Percentiles rank a stretch among this genome's conserved stretches.
Evolutionary conservation across 345 rosid genomes (phyloP).

Genomic region (Geranium rotundifolium): DNA sequence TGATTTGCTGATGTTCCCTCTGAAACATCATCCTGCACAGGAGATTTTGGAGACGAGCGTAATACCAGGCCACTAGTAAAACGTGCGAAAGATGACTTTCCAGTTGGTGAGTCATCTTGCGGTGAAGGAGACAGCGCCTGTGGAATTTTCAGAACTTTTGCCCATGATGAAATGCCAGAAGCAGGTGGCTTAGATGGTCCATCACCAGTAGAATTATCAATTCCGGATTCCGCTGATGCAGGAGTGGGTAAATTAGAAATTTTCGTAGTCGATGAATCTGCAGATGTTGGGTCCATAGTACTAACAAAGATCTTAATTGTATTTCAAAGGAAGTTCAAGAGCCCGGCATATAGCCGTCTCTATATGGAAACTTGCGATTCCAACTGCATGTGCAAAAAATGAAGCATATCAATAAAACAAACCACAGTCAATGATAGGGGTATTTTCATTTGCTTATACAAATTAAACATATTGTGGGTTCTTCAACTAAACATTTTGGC

Average conservation of each 20-base stretch:
- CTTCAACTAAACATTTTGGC: not conserved
- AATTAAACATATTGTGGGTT: not conserved
- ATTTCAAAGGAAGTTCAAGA: not conserved
- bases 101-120: conserved; percentile 31
- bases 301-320: not conserved
- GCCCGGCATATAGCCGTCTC: not conserved
- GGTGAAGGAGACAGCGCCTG: conserved; percentile 24
- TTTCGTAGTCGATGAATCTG: not conserved
- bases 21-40: conserved; percentile 21
- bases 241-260: not conserved
- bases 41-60: conserved; percentile 35
- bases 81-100: conserved; percentile 50
- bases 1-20: conserved; percentile 24
- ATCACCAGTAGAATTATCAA: conserved; percentile 16
- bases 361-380: not conserved
- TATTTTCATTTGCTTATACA: not conserved
- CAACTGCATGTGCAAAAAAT: too few species aligned
- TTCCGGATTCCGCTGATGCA: not conserved
- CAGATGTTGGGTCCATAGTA: not conserved
- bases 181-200: conserved; percentile 41
- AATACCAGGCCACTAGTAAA: conserved; percentile 68
- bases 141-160: conserved; percentile 53
- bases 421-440: not conserved
- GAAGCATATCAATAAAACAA: too few species aligned
- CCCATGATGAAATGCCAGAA: conserved; percentile 60